Evolutionary conservation across 78 protist species (phyloP).

Genomic region (Speleostelium caveatum): DNA sequence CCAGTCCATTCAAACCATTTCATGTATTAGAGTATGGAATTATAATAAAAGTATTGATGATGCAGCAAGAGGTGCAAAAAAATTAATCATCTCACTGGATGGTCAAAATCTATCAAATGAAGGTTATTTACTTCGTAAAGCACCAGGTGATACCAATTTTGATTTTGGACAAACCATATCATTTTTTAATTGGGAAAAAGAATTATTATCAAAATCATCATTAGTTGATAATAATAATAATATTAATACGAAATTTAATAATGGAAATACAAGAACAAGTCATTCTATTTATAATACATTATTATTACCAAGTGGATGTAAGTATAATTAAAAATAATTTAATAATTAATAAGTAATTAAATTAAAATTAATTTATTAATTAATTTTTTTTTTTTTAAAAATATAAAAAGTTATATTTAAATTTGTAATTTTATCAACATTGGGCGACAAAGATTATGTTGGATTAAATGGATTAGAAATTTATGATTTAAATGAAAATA

Average conservation of each 20-base stretch:
- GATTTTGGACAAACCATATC: conserved; percentile 68
- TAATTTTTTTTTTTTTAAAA: too few relatives aligned
- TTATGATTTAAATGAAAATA: conserved; percentile 30
- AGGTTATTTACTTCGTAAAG: conserved; percentile 80
- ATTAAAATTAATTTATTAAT: not conserved
- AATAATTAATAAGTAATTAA: not conserved
- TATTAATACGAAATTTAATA: too few relatives aligned
- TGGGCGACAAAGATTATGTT: conserved; percentile 71
- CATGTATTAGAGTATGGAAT: conserved; percentile 87
- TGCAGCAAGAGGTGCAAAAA: conserved; percentile 70
- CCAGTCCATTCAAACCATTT: not conserved
- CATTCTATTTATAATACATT: too few relatives aligned
- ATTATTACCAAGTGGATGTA: conserved; percentile 21
- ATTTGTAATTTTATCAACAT: conserved; percentile 74
- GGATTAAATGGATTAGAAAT: conserved; percentile 82
- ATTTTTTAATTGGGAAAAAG: conserved; percentile 51
- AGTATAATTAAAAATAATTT: conserved; percentile 4
- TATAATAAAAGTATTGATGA: conserved; percentile 88
- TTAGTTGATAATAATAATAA: too few relatives aligned
- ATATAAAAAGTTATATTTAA: conserved; percentile 32
- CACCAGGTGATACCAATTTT: conserved; percentile 55
- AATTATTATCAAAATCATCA: not conserved
- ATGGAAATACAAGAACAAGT: not conserved
- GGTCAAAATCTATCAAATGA: conserved; percentile 20
- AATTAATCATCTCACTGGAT: conserved; percentile 44